A percentile compares a stretch with the other conserved stretches of the same genome.
Conservation (phyloP, 2,329 filamentous ascomycete genomes). For the Cucurbitaria berberidis region DNA sequence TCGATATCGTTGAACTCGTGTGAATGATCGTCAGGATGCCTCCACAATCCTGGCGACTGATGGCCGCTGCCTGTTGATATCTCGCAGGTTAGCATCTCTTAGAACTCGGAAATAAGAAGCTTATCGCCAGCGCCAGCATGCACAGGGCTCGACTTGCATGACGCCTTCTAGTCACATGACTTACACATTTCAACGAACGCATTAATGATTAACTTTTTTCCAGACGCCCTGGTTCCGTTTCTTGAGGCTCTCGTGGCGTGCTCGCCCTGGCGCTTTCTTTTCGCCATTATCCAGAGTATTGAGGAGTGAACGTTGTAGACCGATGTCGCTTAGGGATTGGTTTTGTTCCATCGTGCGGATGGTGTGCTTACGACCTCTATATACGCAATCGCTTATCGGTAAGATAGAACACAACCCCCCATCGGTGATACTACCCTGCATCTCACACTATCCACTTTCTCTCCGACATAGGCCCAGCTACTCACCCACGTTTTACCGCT, state of each 20-base stretch:
- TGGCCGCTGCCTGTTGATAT: constrained; percentile 34
- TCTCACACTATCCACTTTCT: neutral
- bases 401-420: constrained; percentile 12
- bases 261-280: constrained; percentile 18
- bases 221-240: constrained; percentile 22
- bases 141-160: neutral
- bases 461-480: constrained; percentile 16
- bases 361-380: constrained; percentile 34
- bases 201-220: constrained; percentile 51
- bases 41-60: constrained; percentile 64
- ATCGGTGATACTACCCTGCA: constrained; percentile 3
- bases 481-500: constrained; percentile 11
- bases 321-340: constrained; percentile 28
- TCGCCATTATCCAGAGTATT: constrained; percentile 13
- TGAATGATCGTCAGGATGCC: constrained; percentile 69
- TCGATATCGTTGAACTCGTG: constrained; percentile 57
- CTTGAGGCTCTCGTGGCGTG: constrained; percentile 20
- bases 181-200: constrained; percentile 53
- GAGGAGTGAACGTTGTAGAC: constrained; percentile 9
- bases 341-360: constrained; percentile 28
- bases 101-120: constrained; percentile 4
- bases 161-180: constrained; percentile 2
- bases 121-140: neutral
- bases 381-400: constrained; percentile 38
- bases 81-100: constrained; percentile 2